Evolutionary conservation across 306 rosid genomes (phyloP).

Genomic region (Quercus glauca): DNA sequence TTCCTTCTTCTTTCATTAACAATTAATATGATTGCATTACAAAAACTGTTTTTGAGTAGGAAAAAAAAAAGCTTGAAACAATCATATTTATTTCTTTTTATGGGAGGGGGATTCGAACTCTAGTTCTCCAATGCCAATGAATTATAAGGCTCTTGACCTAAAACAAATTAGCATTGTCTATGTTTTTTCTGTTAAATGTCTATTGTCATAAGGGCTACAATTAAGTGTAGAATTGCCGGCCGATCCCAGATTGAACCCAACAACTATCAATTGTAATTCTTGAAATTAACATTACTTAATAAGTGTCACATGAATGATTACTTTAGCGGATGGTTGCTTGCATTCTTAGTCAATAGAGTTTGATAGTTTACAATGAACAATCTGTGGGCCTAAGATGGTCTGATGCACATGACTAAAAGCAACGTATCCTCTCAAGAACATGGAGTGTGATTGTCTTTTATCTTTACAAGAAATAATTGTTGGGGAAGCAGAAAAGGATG

Average conservation of each 20-base stretch:
- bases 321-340: constrained; percentile 44
- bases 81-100: too few species aligned
- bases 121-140: too few species aligned
- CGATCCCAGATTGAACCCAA: background rate
- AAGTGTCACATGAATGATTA: constrained; percentile 27
- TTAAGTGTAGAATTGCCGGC: background rate
- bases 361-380: constrained; percentile 34
- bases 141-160: too few species aligned
- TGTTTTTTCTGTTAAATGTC: background rate
- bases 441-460: constrained; percentile 38
- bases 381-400: constrained; percentile 58
- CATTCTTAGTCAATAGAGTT: constrained; percentile 27
- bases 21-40: background rate
- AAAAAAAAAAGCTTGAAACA: too few species aligned
- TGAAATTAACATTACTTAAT: constrained; percentile 16
- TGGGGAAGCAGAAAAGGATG: constrained; percentile 34
- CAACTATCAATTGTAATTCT: background rate
- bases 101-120: too few species aligned
- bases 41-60: too few species aligned
- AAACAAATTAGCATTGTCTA: too few species aligned
- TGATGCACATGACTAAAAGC: constrained; percentile 56
- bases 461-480: constrained; percentile 45
- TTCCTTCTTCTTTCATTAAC: background rate
- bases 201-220: background rate
- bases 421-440: constrained; percentile 49